Evolutionary conservation across 192 early-diverging fungal species (phyloP), one percentile per base, ranked within the genome.

Genomic region (Glomus cerebriforme): DNA sequence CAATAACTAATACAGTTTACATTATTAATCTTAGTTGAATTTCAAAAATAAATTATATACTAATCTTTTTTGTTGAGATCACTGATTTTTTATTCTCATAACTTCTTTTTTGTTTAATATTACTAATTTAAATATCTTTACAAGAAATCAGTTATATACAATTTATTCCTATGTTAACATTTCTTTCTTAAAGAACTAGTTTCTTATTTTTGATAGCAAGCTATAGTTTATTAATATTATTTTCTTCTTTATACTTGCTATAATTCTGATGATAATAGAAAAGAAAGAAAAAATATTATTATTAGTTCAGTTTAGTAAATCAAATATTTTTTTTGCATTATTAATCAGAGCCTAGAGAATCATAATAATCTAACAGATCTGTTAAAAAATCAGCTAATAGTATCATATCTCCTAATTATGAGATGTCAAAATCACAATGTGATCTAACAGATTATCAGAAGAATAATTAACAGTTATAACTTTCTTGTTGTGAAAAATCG

Each of bases 171-270:
- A n/a, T n/a, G n/a, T n/a, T n/a, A n/a, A n/a, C 34, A 5, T 58
- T 59, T n/a, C 26, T 72, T 73, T 73, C 71, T 73, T 73, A 1
- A 73, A 73, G 71, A 73, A 70, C 39, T 45, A 22, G n/a, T 27
- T 70, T 70, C 43, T 70, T 47, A 22, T 70, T 70, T 43, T 45
- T 10, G 4, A 70, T 19, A 49, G 17, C 7, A 43, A 47, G 24
- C 68, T 24, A 70, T 70, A 26, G n/a, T 70, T 70, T 34, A 29
- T 65, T 24, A 10, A 64, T 64, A 31, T 2, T 27, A 12, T 69
- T 69, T 35, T 8, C 19, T 69, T 8, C 7, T 43, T 45, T 35
- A 24, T 1, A 1, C 7, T 43, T 0, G 31, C 24, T 70, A 7
- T 70, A 47, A n/a, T 70, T 70, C 68, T 70, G 43, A 47, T 37